Evolutionary conservation across 2,329 filamentous ascomycete genomes (phyloP).

Genomic region (Alternaria brassicae): DNA sequence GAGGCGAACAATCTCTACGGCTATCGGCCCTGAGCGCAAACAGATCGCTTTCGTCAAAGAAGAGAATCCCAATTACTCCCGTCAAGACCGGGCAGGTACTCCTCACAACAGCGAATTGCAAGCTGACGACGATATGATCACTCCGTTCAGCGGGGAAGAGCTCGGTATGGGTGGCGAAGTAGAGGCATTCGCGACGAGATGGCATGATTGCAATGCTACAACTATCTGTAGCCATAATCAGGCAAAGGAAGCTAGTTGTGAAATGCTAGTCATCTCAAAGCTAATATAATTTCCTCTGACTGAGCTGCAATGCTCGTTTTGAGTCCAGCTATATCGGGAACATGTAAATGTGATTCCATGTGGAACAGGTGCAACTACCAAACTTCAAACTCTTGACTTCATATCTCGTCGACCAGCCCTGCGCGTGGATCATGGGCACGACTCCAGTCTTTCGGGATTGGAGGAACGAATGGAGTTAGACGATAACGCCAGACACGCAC

Average conservation of each 20-base stretch:
- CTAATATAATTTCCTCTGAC: too few species aligned
- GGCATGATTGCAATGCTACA: neutral
- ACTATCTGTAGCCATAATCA: neutral
- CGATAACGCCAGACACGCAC: neutral
- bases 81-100: slow-evolving; percentile 30
- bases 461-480: neutral
- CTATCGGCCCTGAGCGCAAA: slow-evolving; percentile 25
- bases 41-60: slow-evolving; percentile 30
- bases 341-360: too few species aligned
- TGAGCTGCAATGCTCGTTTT: too few species aligned
- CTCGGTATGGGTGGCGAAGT: slow-evolving; percentile 9
- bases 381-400: too few species aligned
- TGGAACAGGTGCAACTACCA: too few species aligned
- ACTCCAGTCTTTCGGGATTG: neutral
- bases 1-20: neutral
- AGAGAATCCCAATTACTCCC: slow-evolving; percentile 25
- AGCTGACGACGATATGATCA: slow-evolving; percentile 21
- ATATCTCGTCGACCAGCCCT: too few species aligned
- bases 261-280: neutral
- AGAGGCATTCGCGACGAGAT: neutral
- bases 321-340: too few species aligned
- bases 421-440: too few species aligned
- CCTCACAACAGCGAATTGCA: slow-evolving; percentile 33
- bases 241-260: neutral
- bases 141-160: slow-evolving; percentile 14